A percentile compares a stretch with the other conserved stretches of the same genome.
Conservation (phyloP, 345 rosid genomes). For the Eucalyptus victrix region DNA sequence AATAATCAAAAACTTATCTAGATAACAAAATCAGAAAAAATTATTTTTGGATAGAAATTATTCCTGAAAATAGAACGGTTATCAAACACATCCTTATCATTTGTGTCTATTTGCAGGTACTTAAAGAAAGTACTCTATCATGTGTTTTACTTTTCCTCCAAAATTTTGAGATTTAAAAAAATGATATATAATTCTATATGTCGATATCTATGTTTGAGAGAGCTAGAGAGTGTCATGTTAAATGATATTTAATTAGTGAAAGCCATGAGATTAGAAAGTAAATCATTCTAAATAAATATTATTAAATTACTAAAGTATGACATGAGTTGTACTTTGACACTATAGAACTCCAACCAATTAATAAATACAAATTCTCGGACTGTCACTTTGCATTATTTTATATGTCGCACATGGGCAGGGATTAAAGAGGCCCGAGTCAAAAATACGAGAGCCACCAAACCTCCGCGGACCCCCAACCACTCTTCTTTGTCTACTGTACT, state of each 20-base stretch:
- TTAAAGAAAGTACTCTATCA: neutral
- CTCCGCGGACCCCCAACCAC: neutral
- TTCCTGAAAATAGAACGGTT: accelerated
- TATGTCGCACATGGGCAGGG: neutral
- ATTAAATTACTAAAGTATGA: neutral
- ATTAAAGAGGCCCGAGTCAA: neutral
- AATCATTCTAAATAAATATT: neutral
- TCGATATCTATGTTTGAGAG: neutral
- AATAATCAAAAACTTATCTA: too few relatives aligned
- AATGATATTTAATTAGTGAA: neutral
- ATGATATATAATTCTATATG: too few relatives aligned
- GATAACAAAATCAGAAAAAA: too few relatives aligned
- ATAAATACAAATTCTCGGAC: neutral
- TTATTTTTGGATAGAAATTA: accelerated
- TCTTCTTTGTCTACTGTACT: neutral
- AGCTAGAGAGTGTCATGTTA: neutral
- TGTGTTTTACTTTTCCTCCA: too few relatives aligned
- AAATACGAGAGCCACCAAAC: neutral
- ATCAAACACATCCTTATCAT: too few relatives aligned
- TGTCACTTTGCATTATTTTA: neutral
- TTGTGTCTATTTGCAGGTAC: neutral
- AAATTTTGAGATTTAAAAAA: too few relatives aligned
- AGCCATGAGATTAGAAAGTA: neutral
- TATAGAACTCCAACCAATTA: neutral
- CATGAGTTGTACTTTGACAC: neutral